Percentiles rank a stretch among this genome's conserved stretches.
Conservation (phyloP, 2,329 filamentous ascomycete genomes). For the Fusarium nematophilum region DNA sequence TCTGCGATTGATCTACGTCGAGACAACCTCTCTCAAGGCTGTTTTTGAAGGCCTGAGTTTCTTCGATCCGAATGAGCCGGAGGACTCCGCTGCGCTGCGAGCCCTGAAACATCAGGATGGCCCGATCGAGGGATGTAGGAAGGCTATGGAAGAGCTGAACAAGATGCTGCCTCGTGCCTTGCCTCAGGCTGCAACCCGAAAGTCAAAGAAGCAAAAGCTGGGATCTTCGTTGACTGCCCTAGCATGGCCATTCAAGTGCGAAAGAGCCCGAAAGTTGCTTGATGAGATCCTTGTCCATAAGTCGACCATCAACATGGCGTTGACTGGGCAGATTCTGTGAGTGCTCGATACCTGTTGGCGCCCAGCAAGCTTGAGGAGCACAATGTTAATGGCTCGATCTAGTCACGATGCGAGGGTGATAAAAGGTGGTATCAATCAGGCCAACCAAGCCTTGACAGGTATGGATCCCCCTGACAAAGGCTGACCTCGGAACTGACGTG, state of each 20-base stretch:
- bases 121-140: background rate
- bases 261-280: background rate
- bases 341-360: no score
- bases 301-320: background rate
- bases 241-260: background rate
- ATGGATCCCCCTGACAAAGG: background rate
- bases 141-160: background rate
- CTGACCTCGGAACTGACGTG: background rate
- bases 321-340: background rate
- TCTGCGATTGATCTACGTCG: background rate
- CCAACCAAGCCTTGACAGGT: no score
- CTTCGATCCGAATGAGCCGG: no score
- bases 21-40: background rate
- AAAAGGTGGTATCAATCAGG: background rate
- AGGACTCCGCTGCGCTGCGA: no score
- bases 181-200: background rate
- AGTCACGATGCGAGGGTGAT: background rate
- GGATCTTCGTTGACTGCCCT: background rate
- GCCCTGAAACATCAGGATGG: no score
- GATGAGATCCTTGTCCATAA: background rate
- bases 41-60: no score
- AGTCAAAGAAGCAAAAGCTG: background rate
- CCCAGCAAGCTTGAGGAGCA: background rate
- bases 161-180: background rate
- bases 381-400: background rate